Evolutionary conservation across 73 alveolate genomes (phyloP).

Genomic region (Paramecium bursaria): DNA sequence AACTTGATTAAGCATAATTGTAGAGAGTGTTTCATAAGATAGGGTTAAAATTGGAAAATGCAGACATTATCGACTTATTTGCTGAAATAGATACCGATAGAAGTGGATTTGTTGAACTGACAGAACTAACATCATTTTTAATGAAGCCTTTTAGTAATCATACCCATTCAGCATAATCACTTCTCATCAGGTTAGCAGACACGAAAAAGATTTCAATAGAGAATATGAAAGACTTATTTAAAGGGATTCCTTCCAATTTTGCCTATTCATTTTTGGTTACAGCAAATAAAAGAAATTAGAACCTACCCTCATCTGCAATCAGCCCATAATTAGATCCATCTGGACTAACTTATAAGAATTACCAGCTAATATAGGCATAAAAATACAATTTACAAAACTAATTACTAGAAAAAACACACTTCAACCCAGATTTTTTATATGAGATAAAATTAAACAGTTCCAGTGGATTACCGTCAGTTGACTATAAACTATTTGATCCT

Average conservation of each 20-base stretch:
- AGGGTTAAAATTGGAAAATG: conserved; percentile 3
- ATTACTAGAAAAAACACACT: background rate
- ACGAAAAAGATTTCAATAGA: background rate
- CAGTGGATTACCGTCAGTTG: conserved; percentile 27
- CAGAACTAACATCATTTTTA: conserved; percentile 5
- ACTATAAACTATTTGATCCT: conserved; percentile 2
- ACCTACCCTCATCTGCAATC: background rate
- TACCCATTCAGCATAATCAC: conserved; percentile 8
- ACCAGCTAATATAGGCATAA: background rate
- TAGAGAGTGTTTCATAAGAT: conserved; percentile 18
- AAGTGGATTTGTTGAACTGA: conserved; percentile 29
- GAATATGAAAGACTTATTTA: conserved; percentile 7
- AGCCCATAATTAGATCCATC: background rate
- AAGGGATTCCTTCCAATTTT: conserved; percentile 23
- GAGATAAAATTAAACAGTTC: conserved; percentile 20
- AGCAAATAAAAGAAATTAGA: conserved; percentile 4
- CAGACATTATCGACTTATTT: conserved; percentile 23
- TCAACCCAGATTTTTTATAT: background rate
- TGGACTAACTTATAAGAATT: conserved; percentile 30
- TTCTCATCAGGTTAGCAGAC: background rate
- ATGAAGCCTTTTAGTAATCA: conserved; percentile 20
- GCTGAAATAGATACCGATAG: conserved; percentile 53
- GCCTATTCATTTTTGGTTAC: conserved; percentile 28
- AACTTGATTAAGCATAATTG: conserved; percentile 35
- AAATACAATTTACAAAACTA: conserved; percentile 32